Base-by-base conservation (phyloP, 1,284 basidiomycete species). In the Ceratobasidium sp. region DNA sequence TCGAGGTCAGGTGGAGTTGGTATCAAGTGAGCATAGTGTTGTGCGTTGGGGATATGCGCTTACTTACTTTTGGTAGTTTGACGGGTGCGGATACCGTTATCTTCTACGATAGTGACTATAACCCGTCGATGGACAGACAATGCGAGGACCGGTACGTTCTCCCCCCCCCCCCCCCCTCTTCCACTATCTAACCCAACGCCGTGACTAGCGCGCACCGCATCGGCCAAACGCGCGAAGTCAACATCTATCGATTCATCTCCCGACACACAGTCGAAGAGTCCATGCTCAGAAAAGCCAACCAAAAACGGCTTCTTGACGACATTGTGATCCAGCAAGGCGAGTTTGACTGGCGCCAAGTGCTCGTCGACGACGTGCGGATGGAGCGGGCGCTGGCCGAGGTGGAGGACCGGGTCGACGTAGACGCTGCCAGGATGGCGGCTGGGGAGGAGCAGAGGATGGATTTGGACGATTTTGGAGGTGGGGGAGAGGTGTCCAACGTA, bases 21-120 rank as follows among this genome's bases (percentile, higher is more conserved):
- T 19, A 98, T 98, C 84, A 98, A 98, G 92, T 94, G 79, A 78
- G 90, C 83, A 2, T 51, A 37, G 22, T 48, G 37, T 51, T 72
- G 5, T 31, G 13, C 48, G 71, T 22, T 69, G 74, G 27, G 69
- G 41, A 43, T 43, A 16, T 9, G 41, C 41, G 41, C 24, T 58
- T 51, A 64, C 75, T 68, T 39, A 54, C 19, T 75, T 78, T 14
- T 24, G 51, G 14, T 41, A 94, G 92, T 80, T 83, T 96, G 74
- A 96, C 96, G 9, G 96, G 96, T n/a, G 96, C 96, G 19, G 95
- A 98, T 81, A 98, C 95, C 0, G 96, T 98, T 77, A 88, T 98
- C 68, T 97, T 96, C 83, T 98, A 98, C 81, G 96, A 98, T 81
- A 94, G 94, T 74, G 97, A 98, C 82, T 98, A 98, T 86, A 98